Percentiles rank a stretch among this genome's conserved stretches.
Evolutionary conservation across 2,329 filamentous ascomycete species (phyloP).

Genomic region (Aspergillus alliaceus): DNA sequence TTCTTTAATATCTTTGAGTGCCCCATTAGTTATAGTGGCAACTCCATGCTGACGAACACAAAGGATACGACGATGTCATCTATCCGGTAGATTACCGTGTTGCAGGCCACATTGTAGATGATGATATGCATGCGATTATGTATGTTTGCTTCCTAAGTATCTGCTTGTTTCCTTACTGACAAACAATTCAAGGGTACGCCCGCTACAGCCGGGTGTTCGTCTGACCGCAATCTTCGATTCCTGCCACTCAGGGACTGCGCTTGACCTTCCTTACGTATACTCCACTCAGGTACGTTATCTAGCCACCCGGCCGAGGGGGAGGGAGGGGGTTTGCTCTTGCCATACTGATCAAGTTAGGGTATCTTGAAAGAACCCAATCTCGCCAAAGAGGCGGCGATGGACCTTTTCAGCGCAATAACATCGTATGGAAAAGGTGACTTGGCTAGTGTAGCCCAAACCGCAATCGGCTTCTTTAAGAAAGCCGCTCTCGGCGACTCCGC

Average conservation of each 20-base stretch:
- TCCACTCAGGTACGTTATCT: slow-evolving; percentile 51
- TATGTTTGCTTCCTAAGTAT: slow-evolving; percentile 7
- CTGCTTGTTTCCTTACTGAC: background rate
- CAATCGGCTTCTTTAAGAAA: slow-evolving; percentile 86
- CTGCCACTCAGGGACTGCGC: slow-evolving; percentile 65
- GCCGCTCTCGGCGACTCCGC: slow-evolving; percentile 76
- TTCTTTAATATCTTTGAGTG: too few species aligned
- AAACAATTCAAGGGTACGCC: slow-evolving; percentile 56
- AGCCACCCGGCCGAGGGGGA: too few species aligned
- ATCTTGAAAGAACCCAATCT: slow-evolving; percentile 68
- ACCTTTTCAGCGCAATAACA: slow-evolving; percentile 64
- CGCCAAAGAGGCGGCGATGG: slow-evolving; percentile 66
- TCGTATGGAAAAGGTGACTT: slow-evolving; percentile 83
- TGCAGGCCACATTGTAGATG: slow-evolving; percentile 73
- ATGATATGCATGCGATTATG: slow-evolving; percentile 74
- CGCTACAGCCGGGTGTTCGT: slow-evolving; percentile 83
- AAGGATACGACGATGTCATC: slow-evolving; percentile 72
- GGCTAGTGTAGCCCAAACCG: slow-evolving; percentile 72
- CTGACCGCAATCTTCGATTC: slow-evolving; percentile 68
- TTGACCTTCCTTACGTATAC: slow-evolving; percentile 69
- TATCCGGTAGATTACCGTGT: slow-evolving; percentile 72
- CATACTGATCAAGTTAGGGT: slow-evolving; percentile 33
- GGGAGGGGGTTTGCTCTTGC: too few species aligned
- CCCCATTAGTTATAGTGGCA: too few species aligned
- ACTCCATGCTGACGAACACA: background rate